These are phyloP conservation scores for Rhynchospora breviuscula DNA, from an alignment of 176 grass and related monocot species.

Conservation along the genomic window DNA sequence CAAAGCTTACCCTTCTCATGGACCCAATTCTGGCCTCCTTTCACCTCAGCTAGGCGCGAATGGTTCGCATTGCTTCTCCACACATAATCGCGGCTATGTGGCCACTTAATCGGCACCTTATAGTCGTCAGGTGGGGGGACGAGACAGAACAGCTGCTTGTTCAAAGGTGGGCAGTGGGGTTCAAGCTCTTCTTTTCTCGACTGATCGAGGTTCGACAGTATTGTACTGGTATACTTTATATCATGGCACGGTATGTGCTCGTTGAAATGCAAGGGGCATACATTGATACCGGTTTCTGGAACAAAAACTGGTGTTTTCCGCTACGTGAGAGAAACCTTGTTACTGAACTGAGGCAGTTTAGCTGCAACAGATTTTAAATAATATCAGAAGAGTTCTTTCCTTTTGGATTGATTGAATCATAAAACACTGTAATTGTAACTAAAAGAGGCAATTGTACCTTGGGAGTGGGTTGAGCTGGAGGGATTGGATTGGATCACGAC, in stretches of 20 bases:
- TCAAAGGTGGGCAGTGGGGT: constrained; percentile 54
- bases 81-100: constrained; percentile 74
- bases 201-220: constrained; percentile 40
- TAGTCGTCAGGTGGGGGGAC: constrained; percentile 77
- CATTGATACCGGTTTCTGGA: constrained; percentile 54
- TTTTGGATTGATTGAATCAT: neutral
- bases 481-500: constrained; percentile 16
- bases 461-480: neutral
- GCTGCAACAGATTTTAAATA: no score
- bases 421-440: neutral
- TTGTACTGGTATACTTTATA: constrained; percentile 30
- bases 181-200: constrained; percentile 74
- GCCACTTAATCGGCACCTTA: constrained; percentile 88
- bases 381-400: constrained; percentile 8
- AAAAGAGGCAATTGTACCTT: neutral
- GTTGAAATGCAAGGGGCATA: constrained; percentile 73
- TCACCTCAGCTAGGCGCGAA: constrained; percentile 79
- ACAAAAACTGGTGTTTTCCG: constrained; percentile 34
- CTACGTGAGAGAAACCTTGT: constrained; percentile 50
- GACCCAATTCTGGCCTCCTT: constrained; percentile 98
- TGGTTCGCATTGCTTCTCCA: constrained; percentile 96
- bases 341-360: constrained; percentile 33
- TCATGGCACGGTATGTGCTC: constrained; percentile 85
- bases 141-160: constrained; percentile 68
- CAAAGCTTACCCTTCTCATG: constrained; percentile 81